Conservation (phyloP, 495 filamentous ascomycete species). For the Ramalina peruviana region DNA sequence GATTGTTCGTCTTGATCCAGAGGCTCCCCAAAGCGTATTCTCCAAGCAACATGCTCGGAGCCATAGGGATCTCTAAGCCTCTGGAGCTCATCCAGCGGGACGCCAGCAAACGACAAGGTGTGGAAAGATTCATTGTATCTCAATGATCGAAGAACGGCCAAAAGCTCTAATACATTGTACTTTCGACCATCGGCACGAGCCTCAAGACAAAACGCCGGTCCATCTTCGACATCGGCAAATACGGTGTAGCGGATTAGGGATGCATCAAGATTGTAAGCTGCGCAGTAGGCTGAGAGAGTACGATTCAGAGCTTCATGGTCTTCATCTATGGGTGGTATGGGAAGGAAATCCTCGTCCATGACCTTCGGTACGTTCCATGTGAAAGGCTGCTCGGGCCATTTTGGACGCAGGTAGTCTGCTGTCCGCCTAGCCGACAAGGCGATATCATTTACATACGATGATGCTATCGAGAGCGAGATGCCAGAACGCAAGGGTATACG, state of each 20-base stretch:
- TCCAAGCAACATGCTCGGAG: conserved; percentile 46
- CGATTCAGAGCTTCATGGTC: conserved; percentile 70
- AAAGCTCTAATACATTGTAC: conserved; percentile 61
- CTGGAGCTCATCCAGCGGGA: conserved; percentile 56
- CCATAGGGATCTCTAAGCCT: conserved; percentile 46
- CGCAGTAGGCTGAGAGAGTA: conserved; percentile 75
- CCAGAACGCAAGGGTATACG: conserved; percentile 54
- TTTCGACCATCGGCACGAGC: conserved; percentile 43
- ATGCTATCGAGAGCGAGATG: conserved; percentile 61
- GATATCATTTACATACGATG: conserved; percentile 62
- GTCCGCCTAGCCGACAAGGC: conserved; percentile 57
- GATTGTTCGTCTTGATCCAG: conserved; percentile 46
- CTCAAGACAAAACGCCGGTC: conserved; percentile 71
- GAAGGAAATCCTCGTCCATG: conserved; percentile 48
- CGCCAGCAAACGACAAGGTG: conserved; percentile 67
- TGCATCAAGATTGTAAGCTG: conserved; percentile 58
- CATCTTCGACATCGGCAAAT: conserved; percentile 61
- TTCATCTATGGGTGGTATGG: conserved; percentile 48
- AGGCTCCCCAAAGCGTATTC: conserved; percentile 39
- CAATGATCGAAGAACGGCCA: conserved; percentile 75
- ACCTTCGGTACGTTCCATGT: conserved; percentile 47
- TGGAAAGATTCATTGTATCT: conserved; percentile 86
- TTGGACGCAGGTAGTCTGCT: conserved; percentile 66
- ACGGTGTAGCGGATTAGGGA: conserved; percentile 67
- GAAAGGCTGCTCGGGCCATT: conserved; percentile 64